Base-by-base conservation (phyloP, 2,329 filamentous ascomycete species). In the Exophiala oligosperma region DNA sequence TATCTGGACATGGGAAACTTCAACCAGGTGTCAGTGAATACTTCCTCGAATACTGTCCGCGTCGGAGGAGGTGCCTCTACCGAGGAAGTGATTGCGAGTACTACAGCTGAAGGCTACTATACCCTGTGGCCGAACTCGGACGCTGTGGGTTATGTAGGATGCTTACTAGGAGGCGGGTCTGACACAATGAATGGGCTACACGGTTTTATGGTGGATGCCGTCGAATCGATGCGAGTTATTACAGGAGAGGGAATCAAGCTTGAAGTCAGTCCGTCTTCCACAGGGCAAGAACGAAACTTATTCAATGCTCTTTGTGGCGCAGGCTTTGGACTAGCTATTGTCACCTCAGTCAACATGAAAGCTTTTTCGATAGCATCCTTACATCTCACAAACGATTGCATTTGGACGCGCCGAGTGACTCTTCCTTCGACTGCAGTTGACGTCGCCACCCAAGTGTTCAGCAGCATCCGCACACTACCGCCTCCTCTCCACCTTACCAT, bases 1-100 rank as follows among this genome's bases (percentile, higher is more conserved):
- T 75, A 74, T 53, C 54, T 76, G 4, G 70, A 76, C 51, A 53
- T 76, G 64, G 64, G 59, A 12, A 56, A 60, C 8, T 72, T 76
- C 63, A 69, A 68, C 9, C 50, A 32, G 0, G 67, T 75, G 11
- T 11, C 52, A 1, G 41, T 76, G 1, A 60, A 73, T 40, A 68
- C 71, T 35, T 43, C 62, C 0, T 26, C 65, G 0, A 50, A 44
- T 0, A 68, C 64, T 0, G 74, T 73, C 0, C 57, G 29, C 0
- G 32, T 76, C 0, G 72, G 72, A 0, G 74, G 72, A 0, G 74
- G 72, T 1, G 65, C 63, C 2, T 12, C 67, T 0, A 65, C 66
- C 0, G 68, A 72, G 0, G 68, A 73, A 0, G 21, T 75, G 0
- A 4, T 72, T 1, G 64, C 66, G 12, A 35, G 52, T 0, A 60